Base-by-base conservation (phyloP, 1,284 basidiomycete genomes). In the Exobasidium rhododendri region DNA sequence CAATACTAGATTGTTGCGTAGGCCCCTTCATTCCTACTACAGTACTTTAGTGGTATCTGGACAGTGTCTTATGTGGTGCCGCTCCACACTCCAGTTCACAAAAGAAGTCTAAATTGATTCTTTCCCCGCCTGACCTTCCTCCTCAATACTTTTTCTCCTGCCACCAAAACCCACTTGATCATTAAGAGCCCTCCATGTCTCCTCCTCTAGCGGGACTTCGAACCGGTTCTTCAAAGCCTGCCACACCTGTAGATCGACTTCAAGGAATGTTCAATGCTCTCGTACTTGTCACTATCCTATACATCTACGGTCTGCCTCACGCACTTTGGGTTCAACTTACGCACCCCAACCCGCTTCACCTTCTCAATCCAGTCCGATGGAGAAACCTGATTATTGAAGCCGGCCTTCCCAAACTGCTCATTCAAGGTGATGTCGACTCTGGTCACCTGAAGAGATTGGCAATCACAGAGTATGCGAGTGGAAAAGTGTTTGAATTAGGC, bases 401-500 rank as follows among this genome's bases (percentile, higher is more conserved):
- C 13, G 47, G 47, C 28, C n/a, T 50, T 2, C 47, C 47, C 4
- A 28, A 20, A 24, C 13, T 50, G 26, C 28, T 50, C 4, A 17
- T 24, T 14, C 20, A 28, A 50, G n/a, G 20, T 24, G 47, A 50
- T 50, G 4, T 13, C 20, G 26, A 28, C 28, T 14, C n/a, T 20
- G 47, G 47, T 3, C 47, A 20, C 3, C 28, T 50, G 14, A 50
- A 50, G 24, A 5, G 47, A 50, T 2, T 26, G 13, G n/a, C 26
- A 28, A 50, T 74, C 24, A 43, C 14, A 1, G 20, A 20, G 3
- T n/a, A 51, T 1, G 73, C 73, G 14, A 53, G 64, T 22, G 73
- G 73, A 0, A 51, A 59, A 0, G 66, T 73, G 10, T 59, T 74
- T 31, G 73, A 74, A 50, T 56, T 74, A 28, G 73, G 73, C 17